Evolutionary conservation across 495 filamentous ascomycete genomes (phyloP), one percentile per base, ranked within the genome.

Genomic region (Aspergillus hancockii): DNA sequence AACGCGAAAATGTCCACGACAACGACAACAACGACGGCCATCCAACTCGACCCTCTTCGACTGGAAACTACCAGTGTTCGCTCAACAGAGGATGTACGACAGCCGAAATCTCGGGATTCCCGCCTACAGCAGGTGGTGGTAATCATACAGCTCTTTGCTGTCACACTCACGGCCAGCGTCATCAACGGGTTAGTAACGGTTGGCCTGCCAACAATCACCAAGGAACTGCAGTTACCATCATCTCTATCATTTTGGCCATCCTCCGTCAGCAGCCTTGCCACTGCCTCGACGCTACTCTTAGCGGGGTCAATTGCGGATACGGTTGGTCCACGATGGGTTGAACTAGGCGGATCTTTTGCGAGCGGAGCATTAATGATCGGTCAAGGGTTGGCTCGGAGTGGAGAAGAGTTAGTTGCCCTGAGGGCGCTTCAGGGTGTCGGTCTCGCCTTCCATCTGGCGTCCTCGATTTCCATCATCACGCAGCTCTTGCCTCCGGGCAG

Each of bases 221-320:
- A 60, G 21, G 79, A 81, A 34, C 61, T 85, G n/a, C 25, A 67
- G 8, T 59, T 83, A 3, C 58, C 63, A 1, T 31, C 65, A 5
- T 67, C 59, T 30, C 67, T 82, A 0, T 56, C 77, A 6, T 71
- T 85, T 47, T 83, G 80, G 82, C 67, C 67, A 3, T 54, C 62
- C 2, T 69, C 68, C 7, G 70, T 75, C 22, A 71, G 64, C 38
- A 67, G 64, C 21, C 66, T 81, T 1, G 71, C 74, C 4, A 71
- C 70, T 36, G 79, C 79, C 12, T 79, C 72, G 18, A 69, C 68
- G 16, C 74, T 84, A 9, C 70, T 86, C 2, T 53, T 81, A 19
- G 73, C 76, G 6, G 83, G 81, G 10, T 70, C 80, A 8, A 62
- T 83, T 12, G 77, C 81, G 8, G 82, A 86, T 62, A 64, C 79